Evolutionary conservation across 164 flowering plant species (phyloP).

Genomic region (Cinnamomum micranthum): DNA sequence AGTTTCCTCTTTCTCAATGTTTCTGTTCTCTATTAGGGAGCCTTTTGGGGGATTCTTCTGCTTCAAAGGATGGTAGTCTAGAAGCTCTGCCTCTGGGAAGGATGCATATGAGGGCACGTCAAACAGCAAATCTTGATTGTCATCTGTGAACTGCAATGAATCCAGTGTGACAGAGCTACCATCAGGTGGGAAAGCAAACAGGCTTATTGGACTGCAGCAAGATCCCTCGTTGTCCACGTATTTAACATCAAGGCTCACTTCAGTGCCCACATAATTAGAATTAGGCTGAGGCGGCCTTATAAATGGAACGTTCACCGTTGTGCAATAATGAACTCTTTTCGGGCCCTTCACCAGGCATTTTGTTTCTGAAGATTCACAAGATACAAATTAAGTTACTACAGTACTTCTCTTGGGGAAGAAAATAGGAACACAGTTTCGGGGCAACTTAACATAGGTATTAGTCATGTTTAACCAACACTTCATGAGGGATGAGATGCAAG

Average conservation of each 20-base stretch:
- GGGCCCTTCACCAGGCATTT: conserved; percentile 48
- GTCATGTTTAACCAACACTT: no score
- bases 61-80: conserved; percentile 21
- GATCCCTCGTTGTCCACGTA: conserved; percentile 48
- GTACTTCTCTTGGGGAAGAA: not conserved
- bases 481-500: no score
- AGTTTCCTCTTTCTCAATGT: not conserved
- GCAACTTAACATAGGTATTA: no score
- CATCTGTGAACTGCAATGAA: conserved; percentile 46
- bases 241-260: conserved; percentile 33
- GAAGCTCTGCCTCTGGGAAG: conserved; percentile 88
- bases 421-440: not conserved
- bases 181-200: conserved; percentile 61
- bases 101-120: conserved; percentile 71
- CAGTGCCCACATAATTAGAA: conserved; percentile 17
- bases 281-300: conserved; percentile 4
- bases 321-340: conserved; percentile 23
- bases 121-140: conserved; percentile 79
- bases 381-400: not conserved
- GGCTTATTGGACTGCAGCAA: conserved; percentile 61
- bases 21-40: not conserved
- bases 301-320: not conserved
- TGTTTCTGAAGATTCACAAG: conserved; percentile 40
- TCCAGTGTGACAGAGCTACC: conserved; percentile 51
- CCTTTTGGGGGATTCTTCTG: not conserved